These are phyloP conservation scores for Corymbia citriodora DNA, from an alignment of 441 rosid species.

Conservation along the genomic window DNA sequence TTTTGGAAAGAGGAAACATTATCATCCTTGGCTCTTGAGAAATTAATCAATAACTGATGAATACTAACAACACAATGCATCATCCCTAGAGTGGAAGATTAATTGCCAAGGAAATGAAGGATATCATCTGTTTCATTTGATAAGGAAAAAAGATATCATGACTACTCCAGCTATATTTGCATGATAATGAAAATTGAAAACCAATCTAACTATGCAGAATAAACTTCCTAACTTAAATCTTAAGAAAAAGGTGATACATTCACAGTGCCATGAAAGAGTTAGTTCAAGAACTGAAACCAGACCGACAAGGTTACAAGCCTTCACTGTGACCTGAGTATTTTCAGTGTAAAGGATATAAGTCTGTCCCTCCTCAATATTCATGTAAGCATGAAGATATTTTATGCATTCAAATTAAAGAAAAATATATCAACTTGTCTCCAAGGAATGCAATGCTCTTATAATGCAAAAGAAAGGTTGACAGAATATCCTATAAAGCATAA, in stretches of 20 bases:
- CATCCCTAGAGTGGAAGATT: background rate
- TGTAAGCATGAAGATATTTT: background rate
- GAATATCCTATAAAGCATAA: background rate
- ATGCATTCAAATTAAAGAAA: background rate
- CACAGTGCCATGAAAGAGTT: background rate
- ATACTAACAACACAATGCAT: background rate
- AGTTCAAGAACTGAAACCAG: background rate
- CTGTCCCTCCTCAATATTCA: background rate
- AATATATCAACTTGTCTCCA: background rate
- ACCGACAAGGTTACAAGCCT: background rate
- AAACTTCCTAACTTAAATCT: background rate
- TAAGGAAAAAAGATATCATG: background rate
- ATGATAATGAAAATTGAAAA: background rate
- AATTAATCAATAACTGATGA: background rate
- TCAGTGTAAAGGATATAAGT: background rate
- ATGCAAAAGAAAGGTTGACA: background rate
- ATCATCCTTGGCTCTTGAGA: background rate
- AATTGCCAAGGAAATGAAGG: background rate
- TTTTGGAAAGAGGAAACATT: background rate
- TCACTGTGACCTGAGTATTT: background rate
- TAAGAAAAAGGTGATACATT: background rate
- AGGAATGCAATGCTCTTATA: background rate
- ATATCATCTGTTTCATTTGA: background rate
- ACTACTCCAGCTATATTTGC: background rate
- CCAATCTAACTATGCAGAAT: background rate